Percentiles rank a stretch among this genome's conserved stretches.
These are phyloP conservation scores for Cladophialophora carrionii DNA, from an alignment of 2,329 filamentous ascomycete genomes.

Conservation along the genomic window DNA sequence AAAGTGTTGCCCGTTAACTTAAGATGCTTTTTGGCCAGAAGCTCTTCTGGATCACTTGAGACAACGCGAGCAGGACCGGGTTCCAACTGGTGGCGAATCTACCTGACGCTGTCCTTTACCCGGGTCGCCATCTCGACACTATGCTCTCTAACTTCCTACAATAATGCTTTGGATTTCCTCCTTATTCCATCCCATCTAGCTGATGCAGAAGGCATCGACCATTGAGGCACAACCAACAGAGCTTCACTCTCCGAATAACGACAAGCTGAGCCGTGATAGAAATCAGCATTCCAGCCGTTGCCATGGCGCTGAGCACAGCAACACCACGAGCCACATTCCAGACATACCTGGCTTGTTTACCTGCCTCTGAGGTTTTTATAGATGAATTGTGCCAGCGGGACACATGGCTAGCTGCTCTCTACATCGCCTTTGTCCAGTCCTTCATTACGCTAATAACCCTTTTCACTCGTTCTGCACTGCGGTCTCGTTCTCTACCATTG, in stretches of 20 bases:
- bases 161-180: background rate
- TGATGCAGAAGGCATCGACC: background rate
- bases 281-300: constrained; percentile 13
- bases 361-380: constrained; percentile 2
- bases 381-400: background rate
- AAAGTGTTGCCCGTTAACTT: background rate
- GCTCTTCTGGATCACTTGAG: background rate
- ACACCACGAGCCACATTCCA: constrained; percentile 18
- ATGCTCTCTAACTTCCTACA: background rate
- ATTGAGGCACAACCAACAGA: background rate
- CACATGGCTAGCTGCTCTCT: background rate
- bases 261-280: background rate
- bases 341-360: constrained; percentile 3
- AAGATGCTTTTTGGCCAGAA: background rate
- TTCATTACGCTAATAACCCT: background rate
- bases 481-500: background rate
- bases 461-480: background rate
- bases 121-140: background rate
- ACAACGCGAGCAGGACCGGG: background rate
- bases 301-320: background rate
- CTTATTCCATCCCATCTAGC: background rate
- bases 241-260: background rate
- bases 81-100: background rate
- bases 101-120: background rate
- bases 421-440: background rate